These are phyloP conservation scores for Cyclotella baltica DNA, from an alignment of 108 stramenopile genomes.

Conservation along the genomic window DNA sequence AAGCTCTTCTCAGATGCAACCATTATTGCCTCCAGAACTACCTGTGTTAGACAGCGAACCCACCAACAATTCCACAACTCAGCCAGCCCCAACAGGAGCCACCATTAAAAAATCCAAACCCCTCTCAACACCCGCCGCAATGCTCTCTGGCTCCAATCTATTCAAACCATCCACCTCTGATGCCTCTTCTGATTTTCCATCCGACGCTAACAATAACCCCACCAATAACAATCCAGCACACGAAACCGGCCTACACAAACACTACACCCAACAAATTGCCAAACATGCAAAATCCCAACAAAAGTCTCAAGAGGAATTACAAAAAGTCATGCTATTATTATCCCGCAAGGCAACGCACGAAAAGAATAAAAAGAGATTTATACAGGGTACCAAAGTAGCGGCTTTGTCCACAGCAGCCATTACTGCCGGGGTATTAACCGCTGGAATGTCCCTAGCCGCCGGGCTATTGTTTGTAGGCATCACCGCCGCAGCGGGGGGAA, in stretches of 20 bases:
- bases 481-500: slow-evolving; percentile 81
- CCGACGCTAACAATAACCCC: slow-evolving; percentile 2
- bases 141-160: neutral
- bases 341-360: slow-evolving; percentile 38
- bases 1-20: neutral
- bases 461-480: slow-evolving; percentile 81
- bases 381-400: slow-evolving; percentile 75
- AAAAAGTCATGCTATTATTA: slow-evolving; percentile 29
- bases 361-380: slow-evolving; percentile 59
- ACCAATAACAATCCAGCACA: slow-evolving; percentile 4
- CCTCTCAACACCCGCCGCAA: neutral
- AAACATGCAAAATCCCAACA: slow-evolving; percentile 47
- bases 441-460: slow-evolving; percentile 79
- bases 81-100: neutral
- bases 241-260: slow-evolving; percentile 49
- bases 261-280: slow-evolving; percentile 52
- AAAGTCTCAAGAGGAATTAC: slow-evolving; percentile 45
- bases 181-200: neutral
- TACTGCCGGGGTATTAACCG: slow-evolving; percentile 79
- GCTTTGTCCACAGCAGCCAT: slow-evolving; percentile 78
- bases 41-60: too few species aligned
- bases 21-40: neutral
- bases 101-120: neutral
- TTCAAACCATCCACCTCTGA: neutral
- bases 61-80: neutral